A percentile compares a stretch with the other conserved stretches of the same genome.
These are phyloP conservation scores for Sporothrix sp. DNA, from an alignment of 2,329 filamentous ascomycete genomes.

Conservation along the genomic window DNA sequence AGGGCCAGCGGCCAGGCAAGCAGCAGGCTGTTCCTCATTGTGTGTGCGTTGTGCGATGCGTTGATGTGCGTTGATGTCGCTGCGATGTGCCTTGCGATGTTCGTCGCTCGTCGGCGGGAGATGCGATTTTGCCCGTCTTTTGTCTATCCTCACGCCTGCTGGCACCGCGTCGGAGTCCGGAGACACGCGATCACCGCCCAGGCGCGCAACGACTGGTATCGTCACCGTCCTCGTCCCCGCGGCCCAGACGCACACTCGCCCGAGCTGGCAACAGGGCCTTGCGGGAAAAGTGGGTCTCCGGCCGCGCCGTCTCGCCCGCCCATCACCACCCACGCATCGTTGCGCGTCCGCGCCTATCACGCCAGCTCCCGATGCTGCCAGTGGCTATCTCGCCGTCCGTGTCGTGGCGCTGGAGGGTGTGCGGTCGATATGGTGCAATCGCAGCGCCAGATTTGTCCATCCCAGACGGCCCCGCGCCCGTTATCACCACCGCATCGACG, in stretches of 20 bases:
- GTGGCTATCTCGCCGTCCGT: too few species aligned
- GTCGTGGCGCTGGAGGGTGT: neutral
- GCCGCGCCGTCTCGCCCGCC: constrained; percentile 5
- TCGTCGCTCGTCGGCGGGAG: too few species aligned
- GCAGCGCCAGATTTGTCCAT: constrained; percentile 4
- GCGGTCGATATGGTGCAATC: constrained; percentile 8
- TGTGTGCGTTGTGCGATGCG: neutral
- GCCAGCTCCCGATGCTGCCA: too few species aligned
- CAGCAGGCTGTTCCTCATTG: too few species aligned
- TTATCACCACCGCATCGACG: neutral
- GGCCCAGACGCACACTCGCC: constrained; percentile 5
- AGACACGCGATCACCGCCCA: constrained; percentile 5
- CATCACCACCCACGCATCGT: neutral
- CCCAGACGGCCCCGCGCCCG: too few species aligned
- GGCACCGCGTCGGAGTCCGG: neutral
- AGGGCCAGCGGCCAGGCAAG: neutral
- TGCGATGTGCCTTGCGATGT: too few species aligned
- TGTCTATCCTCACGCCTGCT: too few species aligned
- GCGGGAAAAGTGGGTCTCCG: neutral
- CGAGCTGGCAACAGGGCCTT: constrained; percentile 4
- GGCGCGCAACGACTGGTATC: too few species aligned
- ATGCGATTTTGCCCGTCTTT: too few species aligned
- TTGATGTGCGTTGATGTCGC: too few species aligned
- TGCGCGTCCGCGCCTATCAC: too few species aligned
- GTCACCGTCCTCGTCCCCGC: neutral